Evolutionary conservation across 768 basidiomycete genomes (phyloP), one percentile per base, ranked within the genome.

Genomic region (Dioszegia crocea): DNA sequence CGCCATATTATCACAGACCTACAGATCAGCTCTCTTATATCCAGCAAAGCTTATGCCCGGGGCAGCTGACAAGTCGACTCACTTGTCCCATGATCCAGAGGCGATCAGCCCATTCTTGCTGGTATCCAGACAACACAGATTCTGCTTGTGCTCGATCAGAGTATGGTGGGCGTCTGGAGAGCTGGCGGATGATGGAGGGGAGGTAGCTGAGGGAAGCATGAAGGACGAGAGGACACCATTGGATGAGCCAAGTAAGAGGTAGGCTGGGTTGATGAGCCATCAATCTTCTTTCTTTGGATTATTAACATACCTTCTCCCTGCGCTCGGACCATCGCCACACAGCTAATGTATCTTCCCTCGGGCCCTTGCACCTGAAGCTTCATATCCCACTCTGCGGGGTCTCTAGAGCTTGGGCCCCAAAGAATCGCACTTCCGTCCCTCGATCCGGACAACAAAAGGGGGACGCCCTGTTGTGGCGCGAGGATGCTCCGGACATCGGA

Each of bases 11-110:
- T 90, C 33, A 91, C 94, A 1, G 94, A 91, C 74, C 93, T 97
- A 70, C 51, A 27, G 23, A 49, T 65, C 56, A 65, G 60, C 57
- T 26, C 23, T 47, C 5, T 30, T 4, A 56, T 19, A 21, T 29
- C 12, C 23, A 9, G 40, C 9, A n/a, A n/a, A n/a, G n/a, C n/a
- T n/a, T n/a, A n/a, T n/a, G n/a, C n/a, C n/a, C n/a, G 39, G 39
- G 39, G 17, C 30, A n/a, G 38, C 31, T 23, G 38, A 2, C 8
- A 46, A 30, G 27, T 14, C 4, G 27, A 67, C 79, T 63, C 56
- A 94, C 94, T 83, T 88, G 79, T 98, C 96, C 96, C 96, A 99
- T 41, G 91, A 94, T 19, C 96, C 96, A 8, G 90, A 93, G 57
- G 96, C 85, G 60, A 98, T 86, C 49, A 83, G 81, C 16, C 90